phyloP scores from a whole-genome alignment of 75 land plant genomes.

The Isoetes taiwanensis region DNA sequence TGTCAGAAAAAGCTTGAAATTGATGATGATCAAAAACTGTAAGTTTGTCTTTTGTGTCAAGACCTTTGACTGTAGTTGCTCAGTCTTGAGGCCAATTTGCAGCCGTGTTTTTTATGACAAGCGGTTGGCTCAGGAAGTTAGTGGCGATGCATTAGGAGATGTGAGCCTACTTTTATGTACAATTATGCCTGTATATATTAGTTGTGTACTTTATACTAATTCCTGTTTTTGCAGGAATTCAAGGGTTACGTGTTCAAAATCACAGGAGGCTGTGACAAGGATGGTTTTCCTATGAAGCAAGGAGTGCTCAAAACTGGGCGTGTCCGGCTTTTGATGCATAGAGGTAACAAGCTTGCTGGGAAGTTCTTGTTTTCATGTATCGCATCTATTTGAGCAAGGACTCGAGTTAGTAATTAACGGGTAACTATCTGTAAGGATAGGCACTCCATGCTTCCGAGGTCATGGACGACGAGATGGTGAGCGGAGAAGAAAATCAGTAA shows the following conservation, averaged over 20 bases:
- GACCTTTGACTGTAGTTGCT: background rate
- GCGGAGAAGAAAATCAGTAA: slow-evolving; percentile 68
- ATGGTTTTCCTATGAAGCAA: slow-evolving; percentile 82
- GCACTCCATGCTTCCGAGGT: slow-evolving; percentile 72
- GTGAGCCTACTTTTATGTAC: slow-evolving; percentile 9
- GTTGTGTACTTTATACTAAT: background rate
- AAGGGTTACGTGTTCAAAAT: slow-evolving; percentile 80
- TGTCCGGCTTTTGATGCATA: slow-evolving; percentile 45
- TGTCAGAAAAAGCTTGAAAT: slow-evolving; percentile 63
- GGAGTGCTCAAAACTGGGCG: slow-evolving; percentile 71
- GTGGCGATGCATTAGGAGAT: slow-evolving; percentile 69
- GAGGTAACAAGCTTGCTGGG: too few relatives aligned
- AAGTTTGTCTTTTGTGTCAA: slow-evolving; percentile 5
- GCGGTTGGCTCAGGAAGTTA: slow-evolving; percentile 66
- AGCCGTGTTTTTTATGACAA: slow-evolving; percentile 70
- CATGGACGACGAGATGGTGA: slow-evolving; percentile 70
- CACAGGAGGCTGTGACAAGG: slow-evolving; percentile 82
- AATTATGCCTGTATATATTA: background rate
- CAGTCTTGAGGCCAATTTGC: slow-evolving; percentile 9
- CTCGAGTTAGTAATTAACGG: too few relatives aligned
- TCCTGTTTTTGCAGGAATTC: slow-evolving; percentile 40
- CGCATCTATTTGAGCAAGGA: too few relatives aligned
- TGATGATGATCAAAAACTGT: slow-evolving; percentile 55
- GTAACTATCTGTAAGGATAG: too few relatives aligned
- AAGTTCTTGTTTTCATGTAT: too few relatives aligned